These are phyloP conservation scores for Chionographis japonica DNA, from an alignment of 106 monocot species.

Conservation along the genomic window DNA sequence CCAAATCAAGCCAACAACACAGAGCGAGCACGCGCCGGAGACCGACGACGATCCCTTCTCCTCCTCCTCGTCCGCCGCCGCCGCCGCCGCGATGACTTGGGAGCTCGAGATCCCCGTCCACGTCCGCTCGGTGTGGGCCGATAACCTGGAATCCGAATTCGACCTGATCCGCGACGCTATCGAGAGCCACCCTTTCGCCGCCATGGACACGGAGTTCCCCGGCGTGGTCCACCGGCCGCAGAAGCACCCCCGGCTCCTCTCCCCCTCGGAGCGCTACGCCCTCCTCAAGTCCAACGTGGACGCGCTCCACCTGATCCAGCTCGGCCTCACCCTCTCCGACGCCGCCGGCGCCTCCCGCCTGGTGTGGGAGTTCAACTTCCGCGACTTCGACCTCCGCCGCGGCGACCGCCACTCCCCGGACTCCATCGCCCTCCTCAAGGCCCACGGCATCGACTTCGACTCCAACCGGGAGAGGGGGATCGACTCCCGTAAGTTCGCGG, in stretches of 20 bases:
- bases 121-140: slow-evolving; percentile 45
- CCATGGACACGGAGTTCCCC: slow-evolving; percentile 87
- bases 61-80: no score
- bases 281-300: slow-evolving; percentile 64
- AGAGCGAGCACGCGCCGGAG: no score
- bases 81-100: background rate
- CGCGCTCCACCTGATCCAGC: slow-evolving; percentile 55
- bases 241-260: slow-evolving; percentile 22
- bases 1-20: no score
- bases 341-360: slow-evolving; percentile 19
- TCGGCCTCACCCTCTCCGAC: slow-evolving; percentile 68
- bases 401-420: slow-evolving; percentile 23
- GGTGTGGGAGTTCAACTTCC: background rate
- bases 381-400: slow-evolving; percentile 27
- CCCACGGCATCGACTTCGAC: slow-evolving; percentile 40
- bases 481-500: slow-evolving; percentile 15
- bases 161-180: slow-evolving; percentile 31
- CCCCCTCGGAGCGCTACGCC: slow-evolving; percentile 31
- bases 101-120: background rate
- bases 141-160: slow-evolving; percentile 62
- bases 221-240: slow-evolving; percentile 50
- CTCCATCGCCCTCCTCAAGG: slow-evolving; percentile 18
- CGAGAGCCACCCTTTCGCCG: slow-evolving; percentile 33
- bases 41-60: no score
- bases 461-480: slow-evolving; percentile 20